Evolutionary conservation across 768 basidiomycete species (phyloP).

Genomic region (Tricholoma bakamatsutake): DNA sequence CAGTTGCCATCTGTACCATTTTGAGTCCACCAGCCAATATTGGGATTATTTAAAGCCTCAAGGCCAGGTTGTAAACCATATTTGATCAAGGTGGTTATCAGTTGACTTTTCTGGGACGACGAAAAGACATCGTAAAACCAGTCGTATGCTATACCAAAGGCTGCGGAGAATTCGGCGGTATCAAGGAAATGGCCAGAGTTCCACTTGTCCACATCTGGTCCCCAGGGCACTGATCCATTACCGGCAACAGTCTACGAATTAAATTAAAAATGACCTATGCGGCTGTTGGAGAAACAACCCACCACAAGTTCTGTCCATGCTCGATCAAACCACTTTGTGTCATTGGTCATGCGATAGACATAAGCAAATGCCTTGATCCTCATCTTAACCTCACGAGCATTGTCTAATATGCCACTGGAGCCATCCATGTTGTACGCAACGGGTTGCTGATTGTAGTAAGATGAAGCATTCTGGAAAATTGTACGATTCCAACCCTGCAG

Average conservation of each 20-base stretch:
- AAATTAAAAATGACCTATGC: background rate
- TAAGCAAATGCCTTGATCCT: slow-evolving; percentile 91
- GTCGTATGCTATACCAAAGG: slow-evolving; percentile 92
- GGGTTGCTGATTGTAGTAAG: slow-evolving; percentile 57
- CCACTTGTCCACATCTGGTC: slow-evolving; percentile 66
- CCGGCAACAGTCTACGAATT: slow-evolving; percentile 63
- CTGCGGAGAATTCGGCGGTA: slow-evolving; percentile 81
- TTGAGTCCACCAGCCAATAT: slow-evolving; percentile 75
- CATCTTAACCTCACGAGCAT: slow-evolving; percentile 83
- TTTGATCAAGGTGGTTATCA: slow-evolving; percentile 62
- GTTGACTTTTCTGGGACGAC: slow-evolving; percentile 18
- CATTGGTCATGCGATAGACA: slow-evolving; percentile 84
- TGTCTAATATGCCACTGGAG: slow-evolving; percentile 87
- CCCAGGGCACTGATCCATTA: slow-evolving; percentile 61
- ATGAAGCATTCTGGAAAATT: slow-evolving; percentile 84
- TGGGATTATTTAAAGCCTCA: slow-evolving; percentile 38
- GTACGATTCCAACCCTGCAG: slow-evolving; percentile 84
- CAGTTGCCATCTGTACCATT: slow-evolving; percentile 77
- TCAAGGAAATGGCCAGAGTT: slow-evolving; percentile 91
- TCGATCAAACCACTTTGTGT: slow-evolving; percentile 88
- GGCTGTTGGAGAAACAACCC: slow-evolving; percentile 19
- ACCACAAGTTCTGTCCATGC: slow-evolving; percentile 81
- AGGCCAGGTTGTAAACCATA: slow-evolving; percentile 73
- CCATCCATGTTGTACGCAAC: slow-evolving; percentile 74
- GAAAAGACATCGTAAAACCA: slow-evolving; percentile 91